Conservation (phyloP, 2,329 filamentous ascomycete genomes). For the Cladosporium halotolerans region DNA sequence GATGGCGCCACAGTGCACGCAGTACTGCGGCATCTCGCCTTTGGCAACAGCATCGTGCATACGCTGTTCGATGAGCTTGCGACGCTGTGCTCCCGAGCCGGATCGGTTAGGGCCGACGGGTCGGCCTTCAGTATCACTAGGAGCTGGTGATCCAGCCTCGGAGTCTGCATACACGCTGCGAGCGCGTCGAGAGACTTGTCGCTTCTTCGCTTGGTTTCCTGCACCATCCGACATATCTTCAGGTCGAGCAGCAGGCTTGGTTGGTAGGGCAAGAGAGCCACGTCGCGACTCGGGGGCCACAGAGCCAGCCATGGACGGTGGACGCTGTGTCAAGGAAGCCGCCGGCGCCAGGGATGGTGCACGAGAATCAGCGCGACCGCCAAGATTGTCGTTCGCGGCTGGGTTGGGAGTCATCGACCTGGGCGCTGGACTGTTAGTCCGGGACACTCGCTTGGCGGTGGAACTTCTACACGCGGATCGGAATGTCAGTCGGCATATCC, state of each 20-base stretch:
- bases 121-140: slow-evolving; percentile 28
- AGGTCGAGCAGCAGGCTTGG: slow-evolving; percentile 22
- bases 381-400: not conserved
- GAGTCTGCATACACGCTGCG: slow-evolving; percentile 20
- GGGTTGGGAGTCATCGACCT: slow-evolving; percentile 2
- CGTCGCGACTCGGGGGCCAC: slow-evolving; percentile 17
- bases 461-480: not conserved
- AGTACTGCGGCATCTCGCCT: slow-evolving; percentile 82
- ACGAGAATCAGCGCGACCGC: not conserved
- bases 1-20: slow-evolving; percentile 87
- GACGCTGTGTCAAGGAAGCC: not conserved
- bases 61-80: slow-evolving; percentile 54
- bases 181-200: slow-evolving; percentile 8
- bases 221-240: slow-evolving; percentile 1
- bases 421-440: slow-evolving; percentile 5
- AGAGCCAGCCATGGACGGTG: not conserved
- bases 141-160: slow-evolving; percentile 32
- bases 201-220: slow-evolving; percentile 15
- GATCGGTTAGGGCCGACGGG: slow-evolving; percentile 23
- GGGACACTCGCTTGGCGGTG: slow-evolving; percentile 6
- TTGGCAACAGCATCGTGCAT: slow-evolving; percentile 58
- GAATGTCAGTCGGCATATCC: not conserved
- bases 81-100: slow-evolving; percentile 56
- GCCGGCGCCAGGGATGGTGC: slow-evolving; percentile 2
- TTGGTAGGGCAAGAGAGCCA: slow-evolving; percentile 30